These are phyloP conservation scores for Elaeis oleifera DNA, from an alignment of 202 grass and related monocot species.

Conservation along the genomic window DNA sequence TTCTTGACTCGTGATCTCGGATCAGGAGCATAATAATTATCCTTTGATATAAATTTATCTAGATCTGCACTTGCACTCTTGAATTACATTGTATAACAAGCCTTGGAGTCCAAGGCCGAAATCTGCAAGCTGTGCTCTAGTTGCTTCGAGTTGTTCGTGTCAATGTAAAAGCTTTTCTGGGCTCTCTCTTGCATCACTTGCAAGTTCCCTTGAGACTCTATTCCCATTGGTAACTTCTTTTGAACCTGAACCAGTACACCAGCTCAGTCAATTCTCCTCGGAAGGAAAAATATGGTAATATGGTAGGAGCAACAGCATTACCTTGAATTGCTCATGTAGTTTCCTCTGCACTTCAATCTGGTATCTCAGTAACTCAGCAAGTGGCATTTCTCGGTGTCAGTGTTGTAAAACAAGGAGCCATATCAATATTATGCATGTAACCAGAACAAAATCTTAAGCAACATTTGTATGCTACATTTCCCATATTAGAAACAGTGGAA, in stretches of 20 bases:
- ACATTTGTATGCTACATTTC: too few relatives aligned
- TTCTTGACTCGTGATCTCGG: too few relatives aligned
- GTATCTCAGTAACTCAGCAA: conserved; percentile 58
- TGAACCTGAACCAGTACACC: conserved; percentile 48
- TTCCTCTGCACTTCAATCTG: conserved; percentile 86
- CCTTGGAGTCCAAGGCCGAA: conserved; percentile 68
- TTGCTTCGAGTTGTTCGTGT: conserved; percentile 36
- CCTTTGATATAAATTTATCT: conserved; percentile 29
- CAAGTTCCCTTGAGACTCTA: conserved; percentile 96
- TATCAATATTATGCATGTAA: background rate
- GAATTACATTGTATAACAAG: conserved; percentile 40
- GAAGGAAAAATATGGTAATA: too few relatives aligned
- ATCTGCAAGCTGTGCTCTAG: conserved; percentile 51
- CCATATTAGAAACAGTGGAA: too few relatives aligned
- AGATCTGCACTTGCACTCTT: conserved; percentile 19
- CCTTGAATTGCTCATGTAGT: conserved; percentile 77
- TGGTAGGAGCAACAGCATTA: conserved; percentile 8
- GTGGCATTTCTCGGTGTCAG: conserved; percentile 50
- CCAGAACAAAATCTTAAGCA: too few relatives aligned
- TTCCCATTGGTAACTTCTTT: conserved; percentile 87
- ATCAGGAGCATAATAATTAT: too few relatives aligned
- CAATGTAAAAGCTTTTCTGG: conserved; percentile 49
- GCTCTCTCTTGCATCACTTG: conserved; percentile 70
- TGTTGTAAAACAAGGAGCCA: conserved; percentile 14
- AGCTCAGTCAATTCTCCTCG: too few relatives aligned